Conservation (phyloP, 2,329 filamentous ascomycete genomes). For the Hymenoscyphus fructigenus region DNA sequence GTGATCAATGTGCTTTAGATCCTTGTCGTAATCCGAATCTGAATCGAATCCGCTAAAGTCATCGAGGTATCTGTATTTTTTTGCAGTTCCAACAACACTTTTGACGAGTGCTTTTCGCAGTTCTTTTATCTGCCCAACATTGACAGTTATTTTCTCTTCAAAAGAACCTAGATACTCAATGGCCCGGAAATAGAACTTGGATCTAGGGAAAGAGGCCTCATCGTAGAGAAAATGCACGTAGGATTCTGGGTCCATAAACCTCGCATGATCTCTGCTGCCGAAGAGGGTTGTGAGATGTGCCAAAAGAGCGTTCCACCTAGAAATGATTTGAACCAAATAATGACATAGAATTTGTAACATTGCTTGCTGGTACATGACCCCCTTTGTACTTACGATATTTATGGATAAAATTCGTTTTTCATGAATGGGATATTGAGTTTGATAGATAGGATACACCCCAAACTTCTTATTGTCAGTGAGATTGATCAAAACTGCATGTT, state of each 20-base stretch:
- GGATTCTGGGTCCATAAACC: neutral
- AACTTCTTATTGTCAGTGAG: no score
- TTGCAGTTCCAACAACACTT: neutral
- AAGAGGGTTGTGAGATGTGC: neutral
- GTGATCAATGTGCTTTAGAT: neutral
- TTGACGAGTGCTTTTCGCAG: neutral
- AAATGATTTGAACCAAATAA: neutral
- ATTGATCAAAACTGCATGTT: no score
- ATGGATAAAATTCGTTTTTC: no score
- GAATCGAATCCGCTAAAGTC: no score
- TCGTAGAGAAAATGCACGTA: constrained; percentile 32
- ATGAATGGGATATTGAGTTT: no score
- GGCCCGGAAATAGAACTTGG: constrained; percentile 32
- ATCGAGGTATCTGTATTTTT: no score
- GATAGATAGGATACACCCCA: no score
- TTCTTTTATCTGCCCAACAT: neutral
- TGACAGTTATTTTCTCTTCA: neutral
- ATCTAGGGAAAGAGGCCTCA: constrained; percentile 30
- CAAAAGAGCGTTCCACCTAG: neutral
- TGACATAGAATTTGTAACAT: neutral
- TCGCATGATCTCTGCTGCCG: neutral
- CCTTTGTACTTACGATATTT: no score
- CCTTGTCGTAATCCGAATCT: neutral
- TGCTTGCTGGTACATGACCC: no score
- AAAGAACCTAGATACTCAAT: constrained; percentile 21